Percentiles rank a stretch among this genome's conserved stretches.
These are phyloP conservation scores for Pouteria glomerata DNA, from an alignment of 148 eudicot genomes.

Conservation along the genomic window DNA sequence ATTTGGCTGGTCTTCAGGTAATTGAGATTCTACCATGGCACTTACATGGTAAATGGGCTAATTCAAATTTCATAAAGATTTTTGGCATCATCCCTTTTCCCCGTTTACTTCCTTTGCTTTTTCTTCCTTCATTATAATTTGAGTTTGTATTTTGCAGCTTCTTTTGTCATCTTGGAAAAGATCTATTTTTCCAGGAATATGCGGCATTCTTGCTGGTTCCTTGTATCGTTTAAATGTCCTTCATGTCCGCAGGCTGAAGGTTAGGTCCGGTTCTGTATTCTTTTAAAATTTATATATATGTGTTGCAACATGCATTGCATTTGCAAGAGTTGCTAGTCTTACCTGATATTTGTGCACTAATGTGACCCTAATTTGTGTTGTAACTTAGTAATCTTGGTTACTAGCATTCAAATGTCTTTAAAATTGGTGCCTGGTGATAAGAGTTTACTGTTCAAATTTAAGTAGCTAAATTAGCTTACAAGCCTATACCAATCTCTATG, in stretches of 20 bases:
- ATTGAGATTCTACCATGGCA: background rate
- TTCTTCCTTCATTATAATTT: constrained; percentile 10
- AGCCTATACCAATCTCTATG: background rate
- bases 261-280: constrained; percentile 18
- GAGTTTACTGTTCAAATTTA: background rate
- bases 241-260: constrained; percentile 79
- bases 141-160: constrained; percentile 48
- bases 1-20: constrained; percentile 99
- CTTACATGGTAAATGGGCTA: constrained; percentile 1
- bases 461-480: background rate
- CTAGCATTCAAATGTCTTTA: background rate
- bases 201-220: constrained; percentile 84
- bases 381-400: constrained; percentile 1
- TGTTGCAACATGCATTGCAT: too few relatives aligned
- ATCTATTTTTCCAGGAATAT: constrained; percentile 77
- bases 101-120: background rate
- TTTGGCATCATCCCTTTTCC: background rate
- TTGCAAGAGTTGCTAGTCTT: too few relatives aligned
- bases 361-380: background rate
- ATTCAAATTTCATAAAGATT: background rate
- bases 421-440: background rate
- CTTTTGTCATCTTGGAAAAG: constrained; percentile 92
- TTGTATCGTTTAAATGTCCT: constrained; percentile 70
- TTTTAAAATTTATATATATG: background rate
- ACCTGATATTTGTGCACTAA: background rate